Conservation (phyloP, 2,329 filamentous ascomycete species). For the Monosporascus sp. region DNA sequence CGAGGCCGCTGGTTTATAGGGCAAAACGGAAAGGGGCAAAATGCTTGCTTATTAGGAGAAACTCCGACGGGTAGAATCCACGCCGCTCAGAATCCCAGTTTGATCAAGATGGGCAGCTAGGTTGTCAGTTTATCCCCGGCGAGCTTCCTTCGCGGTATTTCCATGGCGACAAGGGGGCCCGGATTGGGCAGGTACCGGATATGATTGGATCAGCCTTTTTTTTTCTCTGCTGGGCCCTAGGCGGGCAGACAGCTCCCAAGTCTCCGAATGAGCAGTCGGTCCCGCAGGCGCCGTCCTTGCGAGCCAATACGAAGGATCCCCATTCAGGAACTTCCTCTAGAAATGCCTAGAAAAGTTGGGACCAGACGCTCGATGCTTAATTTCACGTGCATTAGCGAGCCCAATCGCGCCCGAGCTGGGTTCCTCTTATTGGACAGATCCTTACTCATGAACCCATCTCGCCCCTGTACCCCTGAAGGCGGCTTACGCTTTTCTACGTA, state of each 20-base stretch:
- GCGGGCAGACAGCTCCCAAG: background rate
- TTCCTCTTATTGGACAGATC: background rate
- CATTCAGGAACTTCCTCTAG: background rate
- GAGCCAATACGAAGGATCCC: background rate
- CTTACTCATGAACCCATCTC: background rate
- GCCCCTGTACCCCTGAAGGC: background rate
- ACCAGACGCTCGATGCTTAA: background rate
- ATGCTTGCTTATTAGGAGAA: background rate
- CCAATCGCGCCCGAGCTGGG: background rate
- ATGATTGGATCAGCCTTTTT: too few species aligned
- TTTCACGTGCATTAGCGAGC: background rate
- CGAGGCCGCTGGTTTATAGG: constrained; percentile 7
- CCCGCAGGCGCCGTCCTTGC: too few species aligned
- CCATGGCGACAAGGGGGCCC: too few species aligned
- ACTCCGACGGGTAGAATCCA: too few species aligned
- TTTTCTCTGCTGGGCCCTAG: background rate
- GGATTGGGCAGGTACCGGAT: too few species aligned
- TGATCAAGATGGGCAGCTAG: background rate
- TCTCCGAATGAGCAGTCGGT: too few species aligned
- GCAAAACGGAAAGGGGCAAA: background rate
- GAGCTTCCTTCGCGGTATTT: too few species aligned
- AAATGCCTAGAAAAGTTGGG: too few species aligned
- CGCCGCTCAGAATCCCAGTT: background rate
- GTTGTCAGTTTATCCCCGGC: background rate
- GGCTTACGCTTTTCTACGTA: background rate